Evolutionary conservation across 2,329 filamentous ascomycete genomes (phyloP).

Genomic region (Laburnicola sp.): DNA sequence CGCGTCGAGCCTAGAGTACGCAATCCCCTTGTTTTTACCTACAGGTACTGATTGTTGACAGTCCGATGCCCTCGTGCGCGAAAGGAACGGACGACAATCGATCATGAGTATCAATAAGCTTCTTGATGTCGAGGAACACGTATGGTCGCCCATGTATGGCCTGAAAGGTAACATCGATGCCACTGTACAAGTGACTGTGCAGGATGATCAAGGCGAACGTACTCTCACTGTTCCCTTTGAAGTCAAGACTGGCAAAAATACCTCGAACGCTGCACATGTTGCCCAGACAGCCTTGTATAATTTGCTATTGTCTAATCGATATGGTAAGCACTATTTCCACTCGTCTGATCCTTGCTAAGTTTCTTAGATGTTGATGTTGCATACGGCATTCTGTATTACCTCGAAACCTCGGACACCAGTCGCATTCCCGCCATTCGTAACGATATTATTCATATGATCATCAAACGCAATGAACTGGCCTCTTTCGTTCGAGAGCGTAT

Average conservation of each 20-base stretch:
- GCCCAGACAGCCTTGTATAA: conserved; percentile 96
- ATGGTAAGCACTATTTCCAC: conserved; percentile 55
- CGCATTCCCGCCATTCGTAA: conserved; percentile 82
- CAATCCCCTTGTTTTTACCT: conserved; percentile 4
- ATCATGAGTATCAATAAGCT: conserved; percentile 89
- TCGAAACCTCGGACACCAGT: conserved; percentile 84
- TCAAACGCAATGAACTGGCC: conserved; percentile 88
- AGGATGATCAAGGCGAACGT: conserved; percentile 66
- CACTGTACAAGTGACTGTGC: conserved; percentile 84
- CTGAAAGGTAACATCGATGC: conserved; percentile 98
- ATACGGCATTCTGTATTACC: conserved; percentile 92
- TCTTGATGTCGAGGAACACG: conserved; percentile 94
- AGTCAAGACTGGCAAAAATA: conserved; percentile 86
- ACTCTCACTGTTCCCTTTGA: conserved; percentile 89
- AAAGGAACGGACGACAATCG: conserved; percentile 74
- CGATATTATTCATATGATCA: conserved; percentile 94
- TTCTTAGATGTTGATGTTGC: conserved; percentile 76
- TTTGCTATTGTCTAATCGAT: conserved; percentile 86
- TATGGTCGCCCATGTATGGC: conserved; percentile 98
- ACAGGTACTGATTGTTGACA: conserved; percentile 45
- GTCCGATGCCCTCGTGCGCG: conserved; percentile 73
- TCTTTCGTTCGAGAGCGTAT: conserved; percentile 81
- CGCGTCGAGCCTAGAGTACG: conserved; percentile 68
- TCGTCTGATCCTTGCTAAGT: conserved; percentile 15
- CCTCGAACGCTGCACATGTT: conserved; percentile 78